Evolutionary conservation across 1,284 basidiomycete genomes (phyloP).

Genomic region (Lignosus rhinocerotis): DNA sequence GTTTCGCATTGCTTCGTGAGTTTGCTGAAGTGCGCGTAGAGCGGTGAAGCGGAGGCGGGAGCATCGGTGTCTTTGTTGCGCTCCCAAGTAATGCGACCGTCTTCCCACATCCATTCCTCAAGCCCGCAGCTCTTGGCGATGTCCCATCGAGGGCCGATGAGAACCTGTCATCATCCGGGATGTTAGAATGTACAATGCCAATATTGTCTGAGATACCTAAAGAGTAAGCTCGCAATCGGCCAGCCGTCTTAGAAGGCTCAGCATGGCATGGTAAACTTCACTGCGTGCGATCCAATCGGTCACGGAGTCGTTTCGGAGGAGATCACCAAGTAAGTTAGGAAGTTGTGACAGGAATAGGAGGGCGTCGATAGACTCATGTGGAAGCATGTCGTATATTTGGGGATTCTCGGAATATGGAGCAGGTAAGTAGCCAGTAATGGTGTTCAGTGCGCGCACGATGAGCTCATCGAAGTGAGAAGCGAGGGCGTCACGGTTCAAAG

Average conservation of each 20-base stretch:
- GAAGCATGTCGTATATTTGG: slow-evolving; percentile 49
- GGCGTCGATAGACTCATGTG: slow-evolving; percentile 43
- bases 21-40: slow-evolving; percentile 54
- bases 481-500: slow-evolving; percentile 7
- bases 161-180: slow-evolving; percentile 26
- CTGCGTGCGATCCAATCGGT: slow-evolving; percentile 51
- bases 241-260: slow-evolving; percentile 47
- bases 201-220: slow-evolving; percentile 22
- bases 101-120: slow-evolving; percentile 49
- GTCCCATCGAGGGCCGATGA: slow-evolving; percentile 44
- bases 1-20: slow-evolving; percentile 51
- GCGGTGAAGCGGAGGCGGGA: slow-evolving; percentile 39
- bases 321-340: slow-evolving; percentile 44
- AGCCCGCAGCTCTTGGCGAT: slow-evolving; percentile 42
- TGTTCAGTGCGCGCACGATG: slow-evolving; percentile 40
- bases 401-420: slow-evolving; percentile 44
- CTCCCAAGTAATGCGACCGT: slow-evolving; percentile 44
- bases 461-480: slow-evolving; percentile 43
- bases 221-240: slow-evolving; percentile 53
- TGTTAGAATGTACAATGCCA: neutral
- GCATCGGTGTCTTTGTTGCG: slow-evolving; percentile 21
- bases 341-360: slow-evolving; percentile 47
- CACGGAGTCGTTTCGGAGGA: slow-evolving; percentile 56
- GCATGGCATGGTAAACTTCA: slow-evolving; percentile 49
- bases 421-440: slow-evolving; percentile 44